phyloP scores from a whole-genome alignment of 2,329 filamentous ascomycete species.

The Metarhizium brunneum region DNA sequence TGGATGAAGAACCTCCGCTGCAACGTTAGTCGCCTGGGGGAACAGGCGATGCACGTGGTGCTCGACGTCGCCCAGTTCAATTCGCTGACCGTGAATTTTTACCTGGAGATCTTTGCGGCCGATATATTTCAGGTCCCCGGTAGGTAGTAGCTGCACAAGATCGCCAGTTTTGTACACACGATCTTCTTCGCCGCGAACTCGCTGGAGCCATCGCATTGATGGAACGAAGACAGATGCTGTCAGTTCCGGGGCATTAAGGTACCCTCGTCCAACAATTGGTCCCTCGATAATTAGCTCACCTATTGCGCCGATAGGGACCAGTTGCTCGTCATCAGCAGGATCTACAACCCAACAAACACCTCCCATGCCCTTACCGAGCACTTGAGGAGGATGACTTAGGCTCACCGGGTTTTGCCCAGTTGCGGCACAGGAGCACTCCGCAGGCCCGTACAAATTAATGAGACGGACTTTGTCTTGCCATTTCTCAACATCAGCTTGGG shows the following conservation, averaged over 20 bases:
- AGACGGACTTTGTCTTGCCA: not conserved
- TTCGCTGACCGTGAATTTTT: slow-evolving; percentile 24
- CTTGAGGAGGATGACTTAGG: slow-evolving; percentile 26
- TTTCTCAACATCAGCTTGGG: not conserved
- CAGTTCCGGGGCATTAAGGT: slow-evolving; percentile 27
- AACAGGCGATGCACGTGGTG: slow-evolving; percentile 1
- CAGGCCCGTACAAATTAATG: not conserved
- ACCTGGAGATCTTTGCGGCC: slow-evolving; percentile 21
- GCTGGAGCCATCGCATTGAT: not conserved
- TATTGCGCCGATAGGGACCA: slow-evolving; percentile 15
- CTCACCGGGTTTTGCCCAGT: slow-evolving; percentile 3
- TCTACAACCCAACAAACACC: slow-evolving; percentile 15
- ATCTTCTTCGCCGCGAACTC: no score
- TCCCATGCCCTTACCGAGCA: slow-evolving; percentile 6
- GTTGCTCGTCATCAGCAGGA: slow-evolving; percentile 9
- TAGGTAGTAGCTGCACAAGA: slow-evolving; percentile 13
- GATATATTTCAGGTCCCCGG: slow-evolving; percentile 14
- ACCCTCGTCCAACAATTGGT: slow-evolving; percentile 38
- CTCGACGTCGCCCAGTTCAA: slow-evolving; percentile 24
- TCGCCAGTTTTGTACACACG: not conserved
- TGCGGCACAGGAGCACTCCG: slow-evolving; percentile 30
- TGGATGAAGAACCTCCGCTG: no score
- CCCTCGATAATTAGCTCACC: slow-evolving; percentile 29
- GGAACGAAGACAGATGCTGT: slow-evolving; percentile 20
- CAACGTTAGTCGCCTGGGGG: no score